phyloP scores from a whole-genome alignment of 2,329 filamentous ascomycete genomes.

The Nemania sp. region DNA sequence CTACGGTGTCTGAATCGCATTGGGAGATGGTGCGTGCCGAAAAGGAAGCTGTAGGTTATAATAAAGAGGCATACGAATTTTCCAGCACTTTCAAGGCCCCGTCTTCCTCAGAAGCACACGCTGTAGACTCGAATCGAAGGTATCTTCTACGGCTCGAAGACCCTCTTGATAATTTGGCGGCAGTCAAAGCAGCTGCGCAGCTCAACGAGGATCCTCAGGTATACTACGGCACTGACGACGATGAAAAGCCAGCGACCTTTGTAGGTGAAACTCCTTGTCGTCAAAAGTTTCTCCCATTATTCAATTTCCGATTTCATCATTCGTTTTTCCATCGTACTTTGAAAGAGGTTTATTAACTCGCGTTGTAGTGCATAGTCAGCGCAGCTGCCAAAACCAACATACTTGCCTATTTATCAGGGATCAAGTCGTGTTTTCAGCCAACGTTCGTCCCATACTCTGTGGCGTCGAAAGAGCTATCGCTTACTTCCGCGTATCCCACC shows the following conservation, averaged over 20 bases:
- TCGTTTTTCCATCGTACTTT: background rate
- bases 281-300: background rate
- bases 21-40: conserved; percentile 19
- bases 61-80: conserved; percentile 27
- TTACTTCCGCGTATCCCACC: conserved; percentile 10
- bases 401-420: background rate
- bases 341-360: background rate
- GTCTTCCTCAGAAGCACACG: background rate
- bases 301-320: background rate
- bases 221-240: conserved; percentile 11
- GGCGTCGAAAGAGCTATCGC: conserved; percentile 15
- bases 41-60: conserved; percentile 19
- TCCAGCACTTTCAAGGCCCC: background rate
- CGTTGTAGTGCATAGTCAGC: conserved; percentile 5
- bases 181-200: background rate
- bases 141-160: conserved; percentile 1
- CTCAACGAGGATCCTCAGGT: background rate
- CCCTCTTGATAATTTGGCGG: background rate
- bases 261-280: background rate
- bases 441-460: conserved; percentile 12
- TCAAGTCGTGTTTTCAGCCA: background rate
- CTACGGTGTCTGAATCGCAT: conserved; percentile 10
- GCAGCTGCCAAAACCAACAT: conserved; percentile 7
- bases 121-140: background rate
- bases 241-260: conserved; percentile 1